Evolutionary conservation across 441 rosid genomes (phyloP).

Genomic region (Breynia disticha): DNA sequence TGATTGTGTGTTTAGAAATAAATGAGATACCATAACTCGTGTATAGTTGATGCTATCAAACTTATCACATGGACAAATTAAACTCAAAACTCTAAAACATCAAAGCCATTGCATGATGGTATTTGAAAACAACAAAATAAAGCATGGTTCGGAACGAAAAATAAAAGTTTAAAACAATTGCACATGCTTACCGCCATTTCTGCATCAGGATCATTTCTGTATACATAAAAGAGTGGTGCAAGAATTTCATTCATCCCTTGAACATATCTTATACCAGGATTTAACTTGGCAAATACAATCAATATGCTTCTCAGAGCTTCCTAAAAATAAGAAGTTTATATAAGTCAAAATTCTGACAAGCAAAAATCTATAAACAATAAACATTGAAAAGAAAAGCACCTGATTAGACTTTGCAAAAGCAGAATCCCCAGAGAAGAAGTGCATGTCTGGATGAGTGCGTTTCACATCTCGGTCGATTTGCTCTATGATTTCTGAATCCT

Average conservation of each 20-base stretch:
- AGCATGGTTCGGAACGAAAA: too few relatives aligned
- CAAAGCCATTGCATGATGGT: too few relatives aligned
- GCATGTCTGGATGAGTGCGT: constrained; percentile 95
- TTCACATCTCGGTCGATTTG: constrained; percentile 94
- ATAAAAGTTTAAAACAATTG: background rate
- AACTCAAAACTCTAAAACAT: too few relatives aligned
- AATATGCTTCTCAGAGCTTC: constrained; percentile 78
- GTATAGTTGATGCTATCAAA: too few relatives aligned
- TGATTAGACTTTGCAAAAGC: constrained; percentile 68
- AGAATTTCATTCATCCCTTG: constrained; percentile 99
- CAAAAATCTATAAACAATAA: background rate
- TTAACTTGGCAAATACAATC: constrained; percentile 80
- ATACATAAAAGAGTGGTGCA: constrained; percentile 81
- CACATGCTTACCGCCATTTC: constrained; percentile 60
- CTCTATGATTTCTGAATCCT: constrained; percentile 88
- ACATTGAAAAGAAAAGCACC: constrained; percentile 28
- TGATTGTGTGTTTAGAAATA: too few relatives aligned
- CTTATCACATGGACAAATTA: too few relatives aligned
- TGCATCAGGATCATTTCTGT: constrained; percentile 75
- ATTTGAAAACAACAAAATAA: too few relatives aligned
- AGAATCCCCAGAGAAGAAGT: constrained; percentile 81
- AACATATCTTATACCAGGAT: constrained; percentile 95
- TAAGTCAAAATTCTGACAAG: constrained; percentile 6
- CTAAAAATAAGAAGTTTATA: constrained; percentile 34
- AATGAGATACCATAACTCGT: too few relatives aligned